Evolutionary conservation across 2,329 filamentous ascomycete species (phyloP).

Genomic region (Sclerotinia spermophila): DNA sequence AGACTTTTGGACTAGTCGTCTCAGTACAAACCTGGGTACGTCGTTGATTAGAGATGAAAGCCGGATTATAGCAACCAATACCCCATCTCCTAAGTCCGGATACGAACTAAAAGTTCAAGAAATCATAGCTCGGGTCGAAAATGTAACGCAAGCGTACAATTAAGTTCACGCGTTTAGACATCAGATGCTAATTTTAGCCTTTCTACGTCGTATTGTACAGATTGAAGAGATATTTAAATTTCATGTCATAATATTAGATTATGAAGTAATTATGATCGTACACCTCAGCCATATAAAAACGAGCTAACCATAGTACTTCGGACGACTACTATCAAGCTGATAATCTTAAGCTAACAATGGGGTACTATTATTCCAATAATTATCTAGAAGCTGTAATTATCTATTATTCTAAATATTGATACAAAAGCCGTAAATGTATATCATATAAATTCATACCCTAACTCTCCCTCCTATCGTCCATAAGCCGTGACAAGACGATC

Average conservation of each 20-base stretch:
- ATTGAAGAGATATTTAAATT: neutral
- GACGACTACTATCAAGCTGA: neutral
- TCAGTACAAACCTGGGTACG: neutral
- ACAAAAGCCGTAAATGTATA: neutral
- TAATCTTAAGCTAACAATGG: neutral
- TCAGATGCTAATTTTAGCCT: neutral
- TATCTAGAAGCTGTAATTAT: no score
- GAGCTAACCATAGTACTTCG: neutral
- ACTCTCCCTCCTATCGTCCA: neutral
- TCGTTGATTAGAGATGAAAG: neutral
- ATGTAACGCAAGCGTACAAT: no score
- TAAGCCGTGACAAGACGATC: conserved; percentile 4
- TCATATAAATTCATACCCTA: neutral
- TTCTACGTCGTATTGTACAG: neutral
- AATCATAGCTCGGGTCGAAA: no score
- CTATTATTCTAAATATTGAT: neutral
- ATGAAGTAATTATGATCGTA: neutral
- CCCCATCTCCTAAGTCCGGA: neutral
- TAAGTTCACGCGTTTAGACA: neutral
- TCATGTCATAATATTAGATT: neutral
- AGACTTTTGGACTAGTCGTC: fast-evolving
- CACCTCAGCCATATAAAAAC: neutral
- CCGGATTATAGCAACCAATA: fast-evolving
- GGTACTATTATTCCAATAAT: neutral
- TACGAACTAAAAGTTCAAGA: neutral